phyloP scores from a whole-genome alignment of 345 rosid species.

The Durio zibethinus region DNA sequence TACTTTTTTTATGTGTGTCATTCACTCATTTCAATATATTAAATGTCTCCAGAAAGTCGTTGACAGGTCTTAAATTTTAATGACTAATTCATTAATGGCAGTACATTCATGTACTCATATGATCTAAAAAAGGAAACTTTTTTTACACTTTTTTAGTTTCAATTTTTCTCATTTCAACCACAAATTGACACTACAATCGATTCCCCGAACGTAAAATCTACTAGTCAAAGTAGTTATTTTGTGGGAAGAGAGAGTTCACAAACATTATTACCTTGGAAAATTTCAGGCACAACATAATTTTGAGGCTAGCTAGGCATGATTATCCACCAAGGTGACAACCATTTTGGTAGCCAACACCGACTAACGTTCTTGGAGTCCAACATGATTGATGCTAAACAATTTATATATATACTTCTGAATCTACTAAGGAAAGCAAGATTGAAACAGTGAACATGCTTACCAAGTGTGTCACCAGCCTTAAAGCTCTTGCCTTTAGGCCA shows the following conservation, averaged over 20 bases:
- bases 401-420: neutral
- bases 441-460: slow-evolving; percentile 12
- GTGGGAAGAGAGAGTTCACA: neutral
- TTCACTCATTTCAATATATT: neutral
- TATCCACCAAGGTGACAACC: neutral
- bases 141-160: neutral
- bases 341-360: neutral
- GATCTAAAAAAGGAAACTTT: neutral
- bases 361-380: neutral
- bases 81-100: neutral
- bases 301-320: neutral
- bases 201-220: neutral
- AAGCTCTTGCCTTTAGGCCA: slow-evolving; percentile 45
- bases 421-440: neutral
- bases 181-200: neutral
- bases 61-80: neutral
- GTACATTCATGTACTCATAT: neutral
- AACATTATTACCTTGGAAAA: neutral
- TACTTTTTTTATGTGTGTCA: neutral
- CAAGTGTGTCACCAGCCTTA: slow-evolving; percentile 40
- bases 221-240: neutral
- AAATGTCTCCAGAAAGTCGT: neutral
- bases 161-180: neutral
- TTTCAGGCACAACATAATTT: neutral
- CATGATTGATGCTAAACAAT: neutral